These are phyloP conservation scores for Neocucurbitaria cava DNA, from an alignment of 2,329 filamentous ascomycete species.

Conservation along the genomic window DNA sequence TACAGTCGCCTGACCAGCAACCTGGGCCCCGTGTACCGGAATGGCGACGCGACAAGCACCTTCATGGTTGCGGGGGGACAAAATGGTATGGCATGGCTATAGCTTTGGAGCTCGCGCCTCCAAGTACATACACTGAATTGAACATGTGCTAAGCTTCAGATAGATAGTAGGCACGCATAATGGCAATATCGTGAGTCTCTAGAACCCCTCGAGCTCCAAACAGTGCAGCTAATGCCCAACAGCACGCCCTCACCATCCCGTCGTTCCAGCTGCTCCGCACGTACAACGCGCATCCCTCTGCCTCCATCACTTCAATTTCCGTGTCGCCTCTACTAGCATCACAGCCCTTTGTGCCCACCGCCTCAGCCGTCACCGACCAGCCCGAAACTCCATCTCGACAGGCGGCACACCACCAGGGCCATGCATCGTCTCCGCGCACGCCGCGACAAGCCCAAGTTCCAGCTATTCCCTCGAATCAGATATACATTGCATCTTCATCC, in stretches of 20 bases:
- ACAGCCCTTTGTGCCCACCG: conserved; percentile 46
- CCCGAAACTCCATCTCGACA: conserved; percentile 52
- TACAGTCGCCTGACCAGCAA: conserved; percentile 86
- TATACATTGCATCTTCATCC: conserved; percentile 91
- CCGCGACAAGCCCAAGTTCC: conserved; percentile 68
- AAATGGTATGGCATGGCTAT: conserved; percentile 76
- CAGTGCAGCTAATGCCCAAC: conserved; percentile 18
- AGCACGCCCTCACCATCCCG: conserved; percentile 88
- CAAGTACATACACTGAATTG: conserved; percentile 66
- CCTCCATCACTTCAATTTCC: conserved; percentile 87
- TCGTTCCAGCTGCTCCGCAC: conserved; percentile 80
- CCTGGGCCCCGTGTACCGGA: conserved; percentile 82
- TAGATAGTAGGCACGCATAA: conserved; percentile 94
- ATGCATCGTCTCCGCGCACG: conserved; percentile 58
- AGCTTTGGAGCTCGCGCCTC: conserved; percentile 12
- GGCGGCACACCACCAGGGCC: conserved; percentile 27
- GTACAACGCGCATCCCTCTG: conserved; percentile 86
- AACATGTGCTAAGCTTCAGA: conserved; percentile 51
- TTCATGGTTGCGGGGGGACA: conserved; percentile 94
- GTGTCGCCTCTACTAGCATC: conserved; percentile 82
- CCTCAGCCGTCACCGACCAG: conserved; percentile 31
- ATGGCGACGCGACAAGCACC: conserved; percentile 91
- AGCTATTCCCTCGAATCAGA: conserved; percentile 83
- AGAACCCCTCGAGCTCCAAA: not conserved
- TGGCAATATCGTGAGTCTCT: conserved; percentile 83